phyloP scores from a whole-genome alignment of 345 rosid genomes.

The Atalantia buxifolia region DNA sequence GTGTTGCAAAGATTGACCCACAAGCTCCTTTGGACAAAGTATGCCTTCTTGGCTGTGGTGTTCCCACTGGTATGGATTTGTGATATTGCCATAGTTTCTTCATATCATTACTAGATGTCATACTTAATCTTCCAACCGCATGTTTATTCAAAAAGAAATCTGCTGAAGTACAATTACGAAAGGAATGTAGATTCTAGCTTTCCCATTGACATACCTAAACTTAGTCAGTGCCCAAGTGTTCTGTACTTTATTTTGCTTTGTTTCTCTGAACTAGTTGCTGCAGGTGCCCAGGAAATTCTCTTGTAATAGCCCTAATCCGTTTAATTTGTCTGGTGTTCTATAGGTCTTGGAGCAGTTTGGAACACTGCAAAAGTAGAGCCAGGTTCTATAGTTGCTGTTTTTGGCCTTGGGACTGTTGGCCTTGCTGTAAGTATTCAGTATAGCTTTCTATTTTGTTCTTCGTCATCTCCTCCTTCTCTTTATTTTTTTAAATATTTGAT shows the following conservation, averaged over 20 bases:
- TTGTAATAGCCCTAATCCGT: background rate
- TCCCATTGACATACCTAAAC: background rate
- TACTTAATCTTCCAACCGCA: background rate
- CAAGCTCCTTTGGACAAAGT: slow-evolving; percentile 95
- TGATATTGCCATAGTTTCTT: slow-evolving; percentile 3
- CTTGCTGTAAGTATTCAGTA: slow-evolving; percentile 72
- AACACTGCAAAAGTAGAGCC: slow-evolving; percentile 97
- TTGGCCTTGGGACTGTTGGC: slow-evolving; percentile 98
- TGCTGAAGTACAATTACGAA: background rate
- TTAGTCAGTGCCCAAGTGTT: background rate
- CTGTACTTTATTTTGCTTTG: background rate
- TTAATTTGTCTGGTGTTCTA: background rate
- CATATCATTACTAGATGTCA: background rate
- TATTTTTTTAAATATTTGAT: background rate
- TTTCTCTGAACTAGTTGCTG: background rate
- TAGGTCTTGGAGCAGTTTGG: slow-evolving; percentile 99
- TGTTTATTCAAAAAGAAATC: background rate
- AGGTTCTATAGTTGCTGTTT: slow-evolving; percentile 86
- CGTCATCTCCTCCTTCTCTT: background rate
- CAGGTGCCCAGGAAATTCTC: background rate
- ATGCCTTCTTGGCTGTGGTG: slow-evolving; percentile 99
- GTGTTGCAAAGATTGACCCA: slow-evolving; percentile 94
- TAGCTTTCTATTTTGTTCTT: background rate
- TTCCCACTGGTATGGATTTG: slow-evolving; percentile 74
- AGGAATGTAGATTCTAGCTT: background rate